A percentile compares a stretch with the other conserved stretches of the same genome.
Evolutionary conservation across 2,329 filamentous ascomycete genomes (phyloP).

Genomic region (Xylariaceae sp.): DNA sequence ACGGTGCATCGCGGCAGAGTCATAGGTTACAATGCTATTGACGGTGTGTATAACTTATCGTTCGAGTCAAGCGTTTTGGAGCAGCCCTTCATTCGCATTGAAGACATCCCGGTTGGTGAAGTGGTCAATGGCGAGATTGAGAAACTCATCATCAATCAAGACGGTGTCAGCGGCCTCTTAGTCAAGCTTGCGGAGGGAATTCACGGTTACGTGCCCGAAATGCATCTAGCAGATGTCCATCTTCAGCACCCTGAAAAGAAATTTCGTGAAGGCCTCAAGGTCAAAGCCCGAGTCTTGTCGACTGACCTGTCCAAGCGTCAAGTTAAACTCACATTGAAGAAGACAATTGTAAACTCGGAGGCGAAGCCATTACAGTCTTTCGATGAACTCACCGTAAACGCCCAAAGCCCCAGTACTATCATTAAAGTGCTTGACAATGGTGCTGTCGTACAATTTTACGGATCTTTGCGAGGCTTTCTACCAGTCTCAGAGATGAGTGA

Average conservation of each 20-base stretch:
- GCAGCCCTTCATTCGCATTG: constrained; percentile 87
- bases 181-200: constrained; percentile 87
- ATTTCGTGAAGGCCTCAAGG: constrained; percentile 82
- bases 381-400: constrained; percentile 72
- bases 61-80: constrained; percentile 82
- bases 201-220: constrained; percentile 83
- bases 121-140: constrained; percentile 84
- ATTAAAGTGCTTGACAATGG: constrained; percentile 79
- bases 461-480: constrained; percentile 80
- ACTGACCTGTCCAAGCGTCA: constrained; percentile 76
- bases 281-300: constrained; percentile 86
- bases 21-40: constrained; percentile 84
- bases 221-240: constrained; percentile 85
- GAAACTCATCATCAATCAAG: constrained; percentile 78
- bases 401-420: constrained; percentile 85
- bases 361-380: constrained; percentile 79
- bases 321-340: constrained; percentile 89
- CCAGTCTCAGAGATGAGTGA: constrained; percentile 98
- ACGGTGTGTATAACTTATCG: constrained; percentile 85
- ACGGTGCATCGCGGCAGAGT: constrained; percentile 82
- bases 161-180: constrained; percentile 81
- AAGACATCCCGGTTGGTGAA: constrained; percentile 84
- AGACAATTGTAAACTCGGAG: constrained; percentile 90
- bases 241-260: constrained; percentile 96
- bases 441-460: constrained; percentile 92